phyloP scores from a whole-genome alignment of 768 basidiomycete genomes.

The Lentinula aciculospora region DNA sequence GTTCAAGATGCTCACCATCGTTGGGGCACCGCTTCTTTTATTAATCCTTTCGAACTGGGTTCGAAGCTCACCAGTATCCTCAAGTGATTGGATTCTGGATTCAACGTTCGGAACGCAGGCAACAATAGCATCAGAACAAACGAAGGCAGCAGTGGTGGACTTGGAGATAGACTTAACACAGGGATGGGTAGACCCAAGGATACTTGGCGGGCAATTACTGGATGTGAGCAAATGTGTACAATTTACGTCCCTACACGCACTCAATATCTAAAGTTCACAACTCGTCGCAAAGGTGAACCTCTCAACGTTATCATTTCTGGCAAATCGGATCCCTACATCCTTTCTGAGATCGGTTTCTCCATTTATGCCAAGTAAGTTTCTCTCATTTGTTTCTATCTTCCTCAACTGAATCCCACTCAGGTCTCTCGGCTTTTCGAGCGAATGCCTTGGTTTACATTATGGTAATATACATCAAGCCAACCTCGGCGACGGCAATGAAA shows the following conservation, averaged over 20 bases:
- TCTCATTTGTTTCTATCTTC: neutral
- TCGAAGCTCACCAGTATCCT: neutral
- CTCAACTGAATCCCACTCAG: constrained; percentile 24
- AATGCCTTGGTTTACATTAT: constrained; percentile 76
- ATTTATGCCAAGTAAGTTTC: constrained; percentile 57
- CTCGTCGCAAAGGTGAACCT: constrained; percentile 66
- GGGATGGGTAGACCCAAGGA: constrained; percentile 51
- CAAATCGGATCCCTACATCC: constrained; percentile 71
- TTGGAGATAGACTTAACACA: neutral
- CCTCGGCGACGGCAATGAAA: constrained; percentile 77
- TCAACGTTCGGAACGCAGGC: neutral
- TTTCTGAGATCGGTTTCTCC: constrained; percentile 68
- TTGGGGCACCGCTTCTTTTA: neutral
- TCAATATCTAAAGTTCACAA: constrained; percentile 48
- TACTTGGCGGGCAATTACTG: constrained; percentile 66
- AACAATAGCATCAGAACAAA: neutral
- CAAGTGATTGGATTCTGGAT: neutral
- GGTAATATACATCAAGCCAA: constrained; percentile 75
- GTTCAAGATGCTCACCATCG: neutral
- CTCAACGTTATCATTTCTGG: constrained; percentile 81
- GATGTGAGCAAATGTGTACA: constrained; percentile 46
- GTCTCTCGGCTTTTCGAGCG: constrained; percentile 77
- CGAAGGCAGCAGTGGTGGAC: neutral
- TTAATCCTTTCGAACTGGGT: neutral
- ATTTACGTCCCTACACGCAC: neutral